Evolutionary conservation across 805 yeast species (phyloP).

Genomic region (Clavispora vitiphila): DNA sequence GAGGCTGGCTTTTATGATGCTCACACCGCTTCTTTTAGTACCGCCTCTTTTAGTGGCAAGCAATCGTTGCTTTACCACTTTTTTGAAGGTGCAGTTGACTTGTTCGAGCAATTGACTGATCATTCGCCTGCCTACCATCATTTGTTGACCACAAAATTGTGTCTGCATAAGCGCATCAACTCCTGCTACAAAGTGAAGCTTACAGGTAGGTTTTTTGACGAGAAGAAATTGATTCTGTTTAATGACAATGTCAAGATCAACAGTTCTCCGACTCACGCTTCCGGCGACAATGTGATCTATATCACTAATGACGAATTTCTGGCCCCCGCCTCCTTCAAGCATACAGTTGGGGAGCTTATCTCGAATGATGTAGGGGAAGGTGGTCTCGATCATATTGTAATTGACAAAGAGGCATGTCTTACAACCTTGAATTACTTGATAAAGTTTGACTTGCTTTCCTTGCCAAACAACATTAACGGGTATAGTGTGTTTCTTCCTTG

Average conservation of each 20-base stretch:
- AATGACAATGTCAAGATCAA: constrained; percentile 54
- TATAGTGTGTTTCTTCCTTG: constrained; percentile 80
- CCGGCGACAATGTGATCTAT: constrained; percentile 59
- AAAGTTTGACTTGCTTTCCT: constrained; percentile 45
- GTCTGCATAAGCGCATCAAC: constrained; percentile 55
- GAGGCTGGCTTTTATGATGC: too few relatives aligned
- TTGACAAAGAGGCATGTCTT: constrained; percentile 49
- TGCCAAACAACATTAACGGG: constrained; percentile 52
- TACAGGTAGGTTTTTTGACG: constrained; percentile 18
- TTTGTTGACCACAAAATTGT: constrained; percentile 48
- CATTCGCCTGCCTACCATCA: constrained; percentile 16
- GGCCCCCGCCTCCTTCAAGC: constrained; percentile 59
- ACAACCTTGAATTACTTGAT: constrained; percentile 56
- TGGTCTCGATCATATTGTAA: constrained; percentile 22
- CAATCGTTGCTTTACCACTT: constrained; percentile 60
- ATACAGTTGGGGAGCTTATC: constrained; percentile 50
- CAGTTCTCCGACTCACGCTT: constrained; percentile 44
- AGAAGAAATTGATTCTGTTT: constrained; percentile 23
- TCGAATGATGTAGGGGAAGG: constrained; percentile 27
- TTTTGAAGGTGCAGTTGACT: constrained; percentile 38
- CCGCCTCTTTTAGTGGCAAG: constrained; percentile 29
- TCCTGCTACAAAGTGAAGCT: constrained; percentile 46
- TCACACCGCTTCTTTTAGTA: too few relatives aligned
- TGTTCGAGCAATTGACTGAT: constrained; percentile 9
- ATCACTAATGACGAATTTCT: constrained; percentile 54